These are phyloP conservation scores for Blakeslea trispora DNA, from an alignment of 371 early-diverging fungal genomes.

Conservation along the genomic window DNA sequence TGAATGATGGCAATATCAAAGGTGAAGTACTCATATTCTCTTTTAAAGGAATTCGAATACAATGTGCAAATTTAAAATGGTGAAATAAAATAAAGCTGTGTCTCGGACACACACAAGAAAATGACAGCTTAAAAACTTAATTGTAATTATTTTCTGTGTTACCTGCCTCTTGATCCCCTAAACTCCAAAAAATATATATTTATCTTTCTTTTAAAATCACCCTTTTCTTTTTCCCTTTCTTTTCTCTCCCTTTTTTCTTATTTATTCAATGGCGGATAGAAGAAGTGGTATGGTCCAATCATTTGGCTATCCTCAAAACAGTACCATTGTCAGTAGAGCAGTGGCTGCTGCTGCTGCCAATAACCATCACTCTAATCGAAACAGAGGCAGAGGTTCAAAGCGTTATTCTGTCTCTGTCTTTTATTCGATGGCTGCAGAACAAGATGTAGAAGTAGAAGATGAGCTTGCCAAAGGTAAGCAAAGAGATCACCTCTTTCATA, in stretches of 20 bases:
- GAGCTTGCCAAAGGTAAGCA: slow-evolving; percentile 70
- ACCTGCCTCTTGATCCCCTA: too few relatives aligned
- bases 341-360: slow-evolving; percentile 54
- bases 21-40: neutral
- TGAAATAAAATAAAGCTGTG: too few relatives aligned
- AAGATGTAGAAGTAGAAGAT: slow-evolving; percentile 93
- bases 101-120: too few relatives aligned
- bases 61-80: too few relatives aligned
- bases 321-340: slow-evolving; percentile 41
- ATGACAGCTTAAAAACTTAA: too few relatives aligned
- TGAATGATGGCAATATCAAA: too few relatives aligned
- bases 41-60: slow-evolving; percentile 30
- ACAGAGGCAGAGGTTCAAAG: slow-evolving; percentile 40
- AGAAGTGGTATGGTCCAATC: slow-evolving; percentile 49
- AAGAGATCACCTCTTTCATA: too few relatives aligned
- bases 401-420: slow-evolving; percentile 85
- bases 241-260: neutral
- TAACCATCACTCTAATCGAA: slow-evolving; percentile 42
- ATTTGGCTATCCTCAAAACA: slow-evolving; percentile 37
- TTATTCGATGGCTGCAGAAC: slow-evolving; percentile 91
- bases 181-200: too few relatives aligned
- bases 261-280: slow-evolving; percentile 38
- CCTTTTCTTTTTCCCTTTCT: slow-evolving; percentile 2
- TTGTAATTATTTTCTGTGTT: too few relatives aligned
- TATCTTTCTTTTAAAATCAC: too few relatives aligned